These are phyloP conservation scores for Ogataea trehalophila DNA, from an alignment of 805 yeast genomes.

Conservation along the genomic window DNA sequence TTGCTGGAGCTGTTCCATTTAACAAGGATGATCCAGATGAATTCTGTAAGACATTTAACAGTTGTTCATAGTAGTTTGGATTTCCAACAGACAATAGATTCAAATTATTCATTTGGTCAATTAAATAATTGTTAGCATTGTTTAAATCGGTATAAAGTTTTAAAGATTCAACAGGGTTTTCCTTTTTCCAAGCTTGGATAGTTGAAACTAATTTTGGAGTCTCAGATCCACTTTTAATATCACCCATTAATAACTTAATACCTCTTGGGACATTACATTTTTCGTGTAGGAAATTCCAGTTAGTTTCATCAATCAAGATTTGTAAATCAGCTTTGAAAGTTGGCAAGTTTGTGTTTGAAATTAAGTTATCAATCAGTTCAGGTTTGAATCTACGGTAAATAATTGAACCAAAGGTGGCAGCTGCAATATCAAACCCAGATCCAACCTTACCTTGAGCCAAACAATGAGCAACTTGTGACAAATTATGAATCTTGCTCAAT, in stretches of 20 bases:
- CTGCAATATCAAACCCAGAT: constrained; percentile 95
- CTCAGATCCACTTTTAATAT: constrained; percentile 86
- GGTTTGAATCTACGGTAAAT: constrained; percentile 75
- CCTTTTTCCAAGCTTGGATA: constrained; percentile 66
- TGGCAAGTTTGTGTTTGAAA: constrained; percentile 10
- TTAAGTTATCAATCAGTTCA: constrained; percentile 32
- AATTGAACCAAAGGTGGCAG: constrained; percentile 90
- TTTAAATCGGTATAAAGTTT: constrained; percentile 53
- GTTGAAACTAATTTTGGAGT: constrained; percentile 85
- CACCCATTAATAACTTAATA: constrained; percentile 82
- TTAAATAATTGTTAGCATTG: constrained; percentile 52
- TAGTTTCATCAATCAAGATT: constrained; percentile 34
- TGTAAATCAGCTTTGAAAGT: constrained; percentile 26
- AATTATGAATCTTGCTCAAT: constrained; percentile 58
- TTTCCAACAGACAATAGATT: constrained; percentile 27
- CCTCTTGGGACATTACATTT: constrained; percentile 64
- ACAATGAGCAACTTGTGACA: constrained; percentile 88
- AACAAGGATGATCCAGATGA: too few species aligned
- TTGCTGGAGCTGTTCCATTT: constrained; percentile 5
- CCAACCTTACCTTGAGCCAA: constrained; percentile 94
- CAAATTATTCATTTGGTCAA: constrained; percentile 42
- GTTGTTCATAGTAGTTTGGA: constrained; percentile 32
- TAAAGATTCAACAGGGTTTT: constrained; percentile 44
- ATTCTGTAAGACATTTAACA: constrained; percentile 7
- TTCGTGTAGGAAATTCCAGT: constrained; percentile 60